A percentile compares a stretch with the other conserved stretches of the same genome.
Conservation (phyloP, 495 filamentous ascomycete species). For the Penicillium tannophilum region DNA sequence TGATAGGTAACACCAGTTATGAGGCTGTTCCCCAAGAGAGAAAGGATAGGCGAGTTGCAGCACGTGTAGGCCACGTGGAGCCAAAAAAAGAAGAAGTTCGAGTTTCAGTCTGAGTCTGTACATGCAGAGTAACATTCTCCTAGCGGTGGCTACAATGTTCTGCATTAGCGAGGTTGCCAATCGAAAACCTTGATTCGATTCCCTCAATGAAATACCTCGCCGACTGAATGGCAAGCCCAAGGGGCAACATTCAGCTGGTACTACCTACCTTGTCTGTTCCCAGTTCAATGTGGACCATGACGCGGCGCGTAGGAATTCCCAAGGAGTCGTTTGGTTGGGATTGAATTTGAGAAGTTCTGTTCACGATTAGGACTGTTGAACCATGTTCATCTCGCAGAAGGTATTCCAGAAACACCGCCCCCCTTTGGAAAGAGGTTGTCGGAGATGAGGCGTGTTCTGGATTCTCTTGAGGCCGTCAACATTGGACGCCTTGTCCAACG, state of each 20-base stretch:
- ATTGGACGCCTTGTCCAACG: conserved; percentile 30
- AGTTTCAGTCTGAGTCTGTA: conserved; percentile 11
- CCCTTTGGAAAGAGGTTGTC: neutral
- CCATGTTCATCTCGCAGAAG: conserved; percentile 15
- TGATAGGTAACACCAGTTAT: conserved; percentile 11
- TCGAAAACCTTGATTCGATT: neutral
- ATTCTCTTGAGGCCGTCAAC: neutral
- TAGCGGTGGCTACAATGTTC: conserved; percentile 9
- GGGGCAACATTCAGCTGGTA: conserved; percentile 3
- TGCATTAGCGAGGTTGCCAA: conserved; percentile 11
- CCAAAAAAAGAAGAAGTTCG: conserved; percentile 6
- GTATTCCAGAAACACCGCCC: neutral
- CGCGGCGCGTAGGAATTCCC: neutral
- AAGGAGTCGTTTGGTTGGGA: neutral
- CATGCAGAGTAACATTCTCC: conserved; percentile 4
- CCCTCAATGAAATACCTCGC: neutral
- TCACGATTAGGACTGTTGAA: conserved; percentile 7
- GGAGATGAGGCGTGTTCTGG: conserved; percentile 10
- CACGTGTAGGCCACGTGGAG: conserved; percentile 33
- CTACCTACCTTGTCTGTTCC: neutral
- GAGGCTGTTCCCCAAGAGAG: conserved; percentile 21
- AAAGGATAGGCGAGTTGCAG: conserved; percentile 30
- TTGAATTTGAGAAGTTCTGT: neutral
- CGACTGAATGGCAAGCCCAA: neutral
- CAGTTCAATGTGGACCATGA: neutral